Evolutionary conservation across 345 rosid genomes (phyloP), one percentile per base, ranked within the genome.

Genomic region (Hypericum androsaemum): DNA sequence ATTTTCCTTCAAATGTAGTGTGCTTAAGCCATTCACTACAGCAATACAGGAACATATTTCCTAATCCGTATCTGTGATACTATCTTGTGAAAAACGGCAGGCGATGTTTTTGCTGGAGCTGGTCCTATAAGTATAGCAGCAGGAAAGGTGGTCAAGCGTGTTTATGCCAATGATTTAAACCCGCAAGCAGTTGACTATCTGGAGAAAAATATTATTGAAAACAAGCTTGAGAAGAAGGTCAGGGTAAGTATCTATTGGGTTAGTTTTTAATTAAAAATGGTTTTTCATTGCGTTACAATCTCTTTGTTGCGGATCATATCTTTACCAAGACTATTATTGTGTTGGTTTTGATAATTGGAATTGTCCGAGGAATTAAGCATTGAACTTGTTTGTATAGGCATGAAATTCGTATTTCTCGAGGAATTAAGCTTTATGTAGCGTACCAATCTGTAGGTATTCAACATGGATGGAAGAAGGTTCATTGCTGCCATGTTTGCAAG

Each of bases 381-480:
- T 44, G 47, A 53, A 35, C 37, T 45, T 28, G 41, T 38, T 40
- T 1, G 10, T 7, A 2, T 12, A 36, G 11, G 17, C 37, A 37
- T 35, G 17, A 37, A 28, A 43, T 48, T 3, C 5, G 4, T 12
- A 53, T 52, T 58, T 52, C 49, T 32, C 50, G 36, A 36, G 15
- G 12, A 53, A 48, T 54, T 14, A 53, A 68, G 12, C 51, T 57
- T 56, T 14, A 37, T 41, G 15, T 46, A 39, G 35, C 41, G 10
- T 64, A 16, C 47, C 60, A 46, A 41, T 61, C 10, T 59, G 12
- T 57, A 90, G 95, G 76, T 83, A 46, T 84, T 71, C 64, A 86
- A 86, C 74, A 90, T 86, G 92, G 92, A 87, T 15, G 96, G 96
- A 50, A 69, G 96, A 65, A 77, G 95, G 73, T 89, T 89, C 72